Evolutionary conservation across 164 flowering plant species (phyloP).

Genomic region (Vitis riparia): DNA sequence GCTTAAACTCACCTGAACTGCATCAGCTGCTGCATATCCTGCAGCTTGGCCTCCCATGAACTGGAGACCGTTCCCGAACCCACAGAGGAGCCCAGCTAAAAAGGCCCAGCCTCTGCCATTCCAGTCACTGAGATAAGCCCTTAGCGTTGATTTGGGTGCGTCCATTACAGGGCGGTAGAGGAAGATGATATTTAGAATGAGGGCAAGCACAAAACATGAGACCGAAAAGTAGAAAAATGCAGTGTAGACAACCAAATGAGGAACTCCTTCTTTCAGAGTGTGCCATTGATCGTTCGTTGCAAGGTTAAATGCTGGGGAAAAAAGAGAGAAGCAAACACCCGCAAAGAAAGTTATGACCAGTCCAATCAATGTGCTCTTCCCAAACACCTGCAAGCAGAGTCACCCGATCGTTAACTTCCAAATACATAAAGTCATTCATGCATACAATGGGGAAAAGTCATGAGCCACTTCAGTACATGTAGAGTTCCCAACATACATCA

Average conservation of each 20-base stretch:
- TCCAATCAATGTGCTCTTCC: slow-evolving; percentile 60
- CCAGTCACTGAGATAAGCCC: slow-evolving; percentile 68
- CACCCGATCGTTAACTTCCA: too few relatives aligned
- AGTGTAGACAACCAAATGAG: slow-evolving; percentile 69
- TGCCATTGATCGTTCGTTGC: slow-evolving; percentile 88
- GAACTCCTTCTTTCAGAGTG: slow-evolving; percentile 59
- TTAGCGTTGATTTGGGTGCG: slow-evolving; percentile 58
- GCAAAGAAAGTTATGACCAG: slow-evolving; percentile 64
- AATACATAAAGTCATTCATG: too few relatives aligned
- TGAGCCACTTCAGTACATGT: too few relatives aligned
- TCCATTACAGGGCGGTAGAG: slow-evolving; percentile 63
- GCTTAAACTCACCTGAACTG: slow-evolving; percentile 60
- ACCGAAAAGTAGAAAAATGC: slow-evolving; percentile 83
- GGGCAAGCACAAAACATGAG: slow-evolving; percentile 63
- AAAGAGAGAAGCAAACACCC: slow-evolving; percentile 73
- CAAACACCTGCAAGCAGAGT: slow-evolving; percentile 54
- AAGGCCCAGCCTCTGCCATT: slow-evolving; percentile 80
- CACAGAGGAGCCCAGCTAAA: slow-evolving; percentile 76
- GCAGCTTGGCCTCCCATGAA: slow-evolving; percentile 93
- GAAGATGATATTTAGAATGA: slow-evolving; percentile 62
- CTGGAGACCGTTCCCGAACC: slow-evolving; percentile 85
- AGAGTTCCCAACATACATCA: too few relatives aligned
- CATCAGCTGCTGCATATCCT: slow-evolving; percentile 85
- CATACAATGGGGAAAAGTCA: too few relatives aligned
- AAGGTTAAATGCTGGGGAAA: slow-evolving; percentile 79